phyloP scores from a whole-genome alignment of 805 yeast species.

The Grigorovia transvaalensis region DNA sequence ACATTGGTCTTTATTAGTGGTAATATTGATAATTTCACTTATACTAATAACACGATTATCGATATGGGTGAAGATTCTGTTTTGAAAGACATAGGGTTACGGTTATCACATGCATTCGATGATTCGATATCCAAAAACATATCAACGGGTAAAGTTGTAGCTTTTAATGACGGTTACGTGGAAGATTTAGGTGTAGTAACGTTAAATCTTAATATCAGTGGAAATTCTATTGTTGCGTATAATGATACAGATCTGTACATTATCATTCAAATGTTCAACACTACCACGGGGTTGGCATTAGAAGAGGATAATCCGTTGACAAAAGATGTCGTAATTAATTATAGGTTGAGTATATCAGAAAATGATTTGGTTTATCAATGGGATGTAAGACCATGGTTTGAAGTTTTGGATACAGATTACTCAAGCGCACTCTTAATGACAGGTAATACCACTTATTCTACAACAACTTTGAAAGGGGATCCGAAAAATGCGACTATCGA shows the following conservation, averaged over 20 bases:
- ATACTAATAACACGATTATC: neutral
- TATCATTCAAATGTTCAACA: constrained; percentile 17
- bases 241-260: constrained; percentile 13
- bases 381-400: constrained; percentile 48
- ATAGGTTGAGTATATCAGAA: constrained; percentile 57
- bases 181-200: constrained; percentile 25
- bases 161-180: constrained; percentile 22
- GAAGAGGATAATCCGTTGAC: neutral
- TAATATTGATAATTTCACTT: constrained; percentile 12
- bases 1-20: constrained; percentile 27
- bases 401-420: constrained; percentile 60
- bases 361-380: constrained; percentile 57
- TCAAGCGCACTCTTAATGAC: constrained; percentile 57
- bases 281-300: constrained; percentile 12
- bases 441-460: constrained; percentile 34
- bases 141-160: constrained; percentile 6
- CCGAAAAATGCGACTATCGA: constrained; percentile 14
- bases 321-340: constrained; percentile 38
- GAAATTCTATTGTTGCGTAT: neutral
- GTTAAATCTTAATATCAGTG: neutral
- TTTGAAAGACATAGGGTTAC: constrained; percentile 9
- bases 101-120: constrained; percentile 22
- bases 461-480: constrained; percentile 1
- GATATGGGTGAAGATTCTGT: neutral
- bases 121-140: constrained; percentile 13